Base-by-base conservation (phyloP, 345 rosid genomes). In the Citrus inodora region DNA sequence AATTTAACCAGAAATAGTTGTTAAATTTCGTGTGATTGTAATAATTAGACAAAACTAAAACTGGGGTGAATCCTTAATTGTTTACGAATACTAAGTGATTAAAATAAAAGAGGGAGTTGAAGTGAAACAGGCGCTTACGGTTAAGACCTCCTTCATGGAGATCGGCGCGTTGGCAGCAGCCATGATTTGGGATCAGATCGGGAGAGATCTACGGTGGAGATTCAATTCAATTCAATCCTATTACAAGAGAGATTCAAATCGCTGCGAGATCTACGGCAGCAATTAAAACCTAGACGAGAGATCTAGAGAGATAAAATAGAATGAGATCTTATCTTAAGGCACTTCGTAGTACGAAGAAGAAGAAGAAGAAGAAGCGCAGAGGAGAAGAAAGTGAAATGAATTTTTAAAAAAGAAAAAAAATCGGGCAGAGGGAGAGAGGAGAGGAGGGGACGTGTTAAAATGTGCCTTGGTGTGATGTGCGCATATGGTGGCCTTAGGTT, bases 81-180 rank as follows among this genome's bases (percentile, higher is more conserved):
- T 46, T 46, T 13, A 11, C 51, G 76, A 38, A 35, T 66, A 8
- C 30, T 71, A 75, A 72, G 64, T 58, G 46, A 58, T 21, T n/a
- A 24, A 71, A 48, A 48, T 38, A 56, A 32, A 35, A 58, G 40
- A 65, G 24, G n/a, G 63, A 83, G 76, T 37, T 53, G 79, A 33
- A 78, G 32, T 16, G 58, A 53, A 53, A 16, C 66, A 73, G 80
- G 38, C 68, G 80, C 93, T 85, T 80, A 93, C 97, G 60, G 93
- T 95, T 37, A 93, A 81, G 81, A 91, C 92, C 87, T 95, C 98
- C 85, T 92, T 92, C 98, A 95, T 91, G 80, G 94, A 73, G 90
- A 95, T 92, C 78, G 94, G 98, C 68, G 98, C 97, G 87, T 83
- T 93, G 37, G 98, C 93, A 42, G 95, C 93, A 82, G 97, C 94